Base-by-base conservation (phyloP, 192 early-diverging fungal genomes). In the Funneliformis mosseae region DNA sequence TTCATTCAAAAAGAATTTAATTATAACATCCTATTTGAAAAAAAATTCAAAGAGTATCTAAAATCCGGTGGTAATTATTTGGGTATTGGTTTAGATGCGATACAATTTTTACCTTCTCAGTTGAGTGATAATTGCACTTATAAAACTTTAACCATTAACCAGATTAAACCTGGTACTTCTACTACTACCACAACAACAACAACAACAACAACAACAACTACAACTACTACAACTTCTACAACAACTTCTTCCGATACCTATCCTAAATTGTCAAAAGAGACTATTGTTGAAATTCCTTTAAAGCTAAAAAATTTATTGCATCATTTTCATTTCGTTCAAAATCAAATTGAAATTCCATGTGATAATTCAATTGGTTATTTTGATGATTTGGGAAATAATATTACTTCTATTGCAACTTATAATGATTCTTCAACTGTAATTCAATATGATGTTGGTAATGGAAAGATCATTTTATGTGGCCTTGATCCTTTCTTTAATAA, bases 51-150 rank as follows among this genome's bases (percentile, higher is more conserved):
- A 3, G 80, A 84, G 18, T 97, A 90, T 87, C 93, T 97, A 12
- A 66, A 83, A 23, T 76, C 71, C 23, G 97, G 96, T 64, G 98
- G 98, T 2, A 85, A 88, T 27, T 99, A 96, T 84, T 85, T 96
- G 70, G 98, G 98, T 0, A 92, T 99, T 9, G 97, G 98, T 74
- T 96, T 95, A 0, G 98, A 97, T 25, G 89, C 87, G 25, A 7
- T 8, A 9, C 93, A 90, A 3, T 97, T 97, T 84, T 98, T 95
- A 83, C 95, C 95, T 33, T 92, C 93, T 81, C 97, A 98, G 87
- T 94, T 97, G 85, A 82, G 85, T 0, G 92, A 89, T 6, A 84
- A 86, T 28, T 77, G 77, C 8, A 83, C 92, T 64, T 88, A 93
- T 79, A 94, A 98, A 7, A 81, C 89, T 46, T 96, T 96, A 18